Conservation (phyloP, 83 land plant genomes). For the Thuja plicata region DNA sequence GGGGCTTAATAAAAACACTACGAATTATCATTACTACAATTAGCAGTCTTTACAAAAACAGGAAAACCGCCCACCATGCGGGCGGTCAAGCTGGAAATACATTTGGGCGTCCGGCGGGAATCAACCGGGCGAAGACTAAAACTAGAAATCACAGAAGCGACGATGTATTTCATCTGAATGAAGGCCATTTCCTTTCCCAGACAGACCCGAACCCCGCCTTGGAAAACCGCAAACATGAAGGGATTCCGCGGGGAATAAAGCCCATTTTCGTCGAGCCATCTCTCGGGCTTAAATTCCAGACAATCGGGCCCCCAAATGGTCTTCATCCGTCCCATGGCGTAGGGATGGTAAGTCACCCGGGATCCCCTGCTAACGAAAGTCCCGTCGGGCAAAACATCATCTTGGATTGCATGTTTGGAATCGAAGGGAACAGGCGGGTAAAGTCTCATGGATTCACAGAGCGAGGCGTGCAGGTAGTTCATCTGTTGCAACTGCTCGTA, state of each 20-base stretch:
- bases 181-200: slow-evolving; percentile 17
- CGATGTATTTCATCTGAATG: slow-evolving; percentile 7
- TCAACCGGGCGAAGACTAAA: not conserved
- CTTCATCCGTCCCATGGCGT: slow-evolving; percentile 29
- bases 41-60: not conserved
- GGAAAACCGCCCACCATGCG: slow-evolving; percentile 13
- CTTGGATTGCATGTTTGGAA: slow-evolving; percentile 18
- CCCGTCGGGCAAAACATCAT: slow-evolving; percentile 33
- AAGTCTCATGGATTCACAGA: slow-evolving; percentile 24
- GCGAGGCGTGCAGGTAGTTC: slow-evolving; percentile 31
- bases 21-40: too few relatives aligned
- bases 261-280: slow-evolving; percentile 28
- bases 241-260: not conserved
- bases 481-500: slow-evolving; percentile 23
- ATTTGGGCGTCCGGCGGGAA: not conserved
- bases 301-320: slow-evolving; percentile 37
- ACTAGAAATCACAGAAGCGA: not conserved
- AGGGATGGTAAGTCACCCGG: slow-evolving; percentile 19
- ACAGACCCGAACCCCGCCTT: slow-evolving; percentile 14
- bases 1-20: too few relatives aligned
- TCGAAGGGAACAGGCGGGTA: slow-evolving; percentile 37
- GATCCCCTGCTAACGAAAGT: slow-evolving; percentile 9
- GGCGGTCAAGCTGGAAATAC: slow-evolving; percentile 1
- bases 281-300: slow-evolving; percentile 32
- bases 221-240: slow-evolving; percentile 11